Base-by-base conservation (phyloP, 2,329 filamentous ascomycete genomes). In the Aspergillus ochraceoroseus region DNA sequence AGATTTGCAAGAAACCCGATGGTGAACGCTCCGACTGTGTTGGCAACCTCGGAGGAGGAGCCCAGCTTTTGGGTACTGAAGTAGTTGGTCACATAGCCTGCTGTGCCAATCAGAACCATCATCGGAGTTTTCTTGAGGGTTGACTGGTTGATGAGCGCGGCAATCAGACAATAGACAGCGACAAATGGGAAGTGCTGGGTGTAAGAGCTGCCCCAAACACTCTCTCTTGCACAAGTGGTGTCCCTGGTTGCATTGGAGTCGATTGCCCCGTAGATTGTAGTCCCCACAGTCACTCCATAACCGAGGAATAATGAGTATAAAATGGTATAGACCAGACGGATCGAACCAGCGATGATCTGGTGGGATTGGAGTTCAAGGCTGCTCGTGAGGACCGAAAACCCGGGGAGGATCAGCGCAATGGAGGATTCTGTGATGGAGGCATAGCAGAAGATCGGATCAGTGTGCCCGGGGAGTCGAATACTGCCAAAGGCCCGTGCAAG, bases 101-200 rank as follows among this genome's bases (percentile, higher is more conserved):
- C 75, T 27, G 87, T 70, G 0, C 84, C 78, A 54, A 92, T 87
- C 44, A 77, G 31, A 2, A 85, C 66, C 84, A 89, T 90, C 37
- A 84, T 73, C 0, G 85, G 84, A 27, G 80, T 76, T 57, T 90
- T 85, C 54, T 77, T 81, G 76, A 77, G 85, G 62, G 87, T 86
- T 41, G 82, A 83, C 52, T 90, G 84, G 63, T 89, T 88, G 62
- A 89, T 82, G 53, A 88, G 73, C 46, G 82, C 83, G 27, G 88
- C 73, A 58, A 81, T 85, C 19, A 87, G 56, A 14, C 85, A 80
- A 56, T 88, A 90, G 2, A 74, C 63, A 0, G 83, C 76, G 0
- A 89, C 85, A 56, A 87, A 87, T 23, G 81, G 65, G 64, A 87
- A 87, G 44, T 74, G 75, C 48, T 71, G 76, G 3, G 54, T 47